These are phyloP conservation scores for Saposhnikovia divaricata DNA, from an alignment of 129 eudicot species.

Conservation along the genomic window DNA sequence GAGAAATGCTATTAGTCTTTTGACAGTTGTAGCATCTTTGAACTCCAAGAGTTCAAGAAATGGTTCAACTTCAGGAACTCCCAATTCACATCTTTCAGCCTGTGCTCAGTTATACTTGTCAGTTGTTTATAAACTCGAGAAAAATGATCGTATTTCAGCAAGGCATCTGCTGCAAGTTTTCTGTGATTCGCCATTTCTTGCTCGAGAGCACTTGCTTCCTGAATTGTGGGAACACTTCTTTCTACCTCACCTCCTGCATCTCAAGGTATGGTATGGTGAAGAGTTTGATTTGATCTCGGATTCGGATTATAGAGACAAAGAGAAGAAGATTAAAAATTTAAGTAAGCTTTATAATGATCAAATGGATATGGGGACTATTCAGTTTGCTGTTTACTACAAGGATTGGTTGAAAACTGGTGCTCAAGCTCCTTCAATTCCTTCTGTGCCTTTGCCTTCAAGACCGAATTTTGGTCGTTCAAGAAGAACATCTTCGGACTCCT, in stretches of 20 bases:
- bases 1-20: constrained; percentile 39
- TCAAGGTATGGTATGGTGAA: constrained; percentile 54
- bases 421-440: constrained; percentile 57
- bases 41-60: constrained; percentile 34
- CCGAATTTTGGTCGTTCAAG: constrained; percentile 24
- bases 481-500: constrained; percentile 35
- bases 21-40: constrained; percentile 45
- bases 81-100: constrained; percentile 48
- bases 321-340: constrained; percentile 31
- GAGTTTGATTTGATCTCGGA: constrained; percentile 32
- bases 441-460: constrained; percentile 61
- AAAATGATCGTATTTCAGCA: constrained; percentile 54
- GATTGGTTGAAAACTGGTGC: constrained; percentile 77
- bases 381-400: constrained; percentile 63
- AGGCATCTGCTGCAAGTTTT: constrained; percentile 60
- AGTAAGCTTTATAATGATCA: constrained; percentile 38
- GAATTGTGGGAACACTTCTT: constrained; percentile 86
- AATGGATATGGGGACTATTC: constrained; percentile 51
- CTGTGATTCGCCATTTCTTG: constrained; percentile 54
- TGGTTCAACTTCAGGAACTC: constrained; percentile 37
- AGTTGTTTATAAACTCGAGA: constrained; percentile 55
- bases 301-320: constrained; percentile 24
- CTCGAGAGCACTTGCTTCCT: constrained; percentile 54
- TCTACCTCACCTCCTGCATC: constrained; percentile 71
- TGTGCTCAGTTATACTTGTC: constrained; percentile 73